These are phyloP conservation scores for Arthrobotrys megalospora DNA, from an alignment of 2,329 filamentous ascomycete genomes.

Conservation along the genomic window DNA sequence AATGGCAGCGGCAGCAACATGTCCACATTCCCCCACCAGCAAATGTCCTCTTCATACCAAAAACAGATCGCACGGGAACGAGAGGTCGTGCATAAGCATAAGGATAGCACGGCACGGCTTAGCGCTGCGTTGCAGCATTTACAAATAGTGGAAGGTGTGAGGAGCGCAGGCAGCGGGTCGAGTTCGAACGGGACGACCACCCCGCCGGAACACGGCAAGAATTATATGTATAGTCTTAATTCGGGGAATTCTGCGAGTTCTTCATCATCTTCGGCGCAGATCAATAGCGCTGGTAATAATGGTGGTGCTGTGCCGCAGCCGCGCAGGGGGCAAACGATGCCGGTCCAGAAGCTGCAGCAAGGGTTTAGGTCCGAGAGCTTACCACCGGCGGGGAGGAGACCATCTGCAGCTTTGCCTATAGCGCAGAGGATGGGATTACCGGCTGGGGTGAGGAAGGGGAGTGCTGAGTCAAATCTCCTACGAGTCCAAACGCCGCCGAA, in stretches of 20 bases:
- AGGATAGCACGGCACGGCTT: slow-evolving; percentile 47
- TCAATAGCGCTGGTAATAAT: slow-evolving; percentile 10
- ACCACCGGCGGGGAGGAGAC: slow-evolving; percentile 41
- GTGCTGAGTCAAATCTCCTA: slow-evolving; percentile 28
- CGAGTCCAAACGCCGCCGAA: slow-evolving; percentile 30
- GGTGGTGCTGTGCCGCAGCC: slow-evolving; percentile 20
- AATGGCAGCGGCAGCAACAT: slow-evolving; percentile 3
- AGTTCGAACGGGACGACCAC: slow-evolving; percentile 21
- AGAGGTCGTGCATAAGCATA: slow-evolving; percentile 40
- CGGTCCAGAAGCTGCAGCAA: slow-evolving; percentile 33
- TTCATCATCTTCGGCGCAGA: neutral
- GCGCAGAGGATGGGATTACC: slow-evolving; percentile 5
- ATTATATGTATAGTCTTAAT: slow-evolving; percentile 22
- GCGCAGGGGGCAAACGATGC: slow-evolving; percentile 26
- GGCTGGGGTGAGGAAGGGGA: slow-evolving; percentile 44
- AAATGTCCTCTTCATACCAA: slow-evolving; percentile 31
- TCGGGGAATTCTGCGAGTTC: neutral
- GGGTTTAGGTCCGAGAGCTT: slow-evolving; percentile 45
- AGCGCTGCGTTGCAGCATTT: slow-evolving; percentile 53
- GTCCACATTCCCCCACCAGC: slow-evolving; percentile 14
- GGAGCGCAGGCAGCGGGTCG: slow-evolving; percentile 3
- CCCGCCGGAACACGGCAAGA: slow-evolving; percentile 7
- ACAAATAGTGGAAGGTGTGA: slow-evolving; percentile 41
- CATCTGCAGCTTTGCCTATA: slow-evolving; percentile 25
- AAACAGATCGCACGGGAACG: slow-evolving; percentile 42